Base-by-base conservation (phyloP, 2,329 filamentous ascomycete genomes). In the Fusarium redolens region DNA sequence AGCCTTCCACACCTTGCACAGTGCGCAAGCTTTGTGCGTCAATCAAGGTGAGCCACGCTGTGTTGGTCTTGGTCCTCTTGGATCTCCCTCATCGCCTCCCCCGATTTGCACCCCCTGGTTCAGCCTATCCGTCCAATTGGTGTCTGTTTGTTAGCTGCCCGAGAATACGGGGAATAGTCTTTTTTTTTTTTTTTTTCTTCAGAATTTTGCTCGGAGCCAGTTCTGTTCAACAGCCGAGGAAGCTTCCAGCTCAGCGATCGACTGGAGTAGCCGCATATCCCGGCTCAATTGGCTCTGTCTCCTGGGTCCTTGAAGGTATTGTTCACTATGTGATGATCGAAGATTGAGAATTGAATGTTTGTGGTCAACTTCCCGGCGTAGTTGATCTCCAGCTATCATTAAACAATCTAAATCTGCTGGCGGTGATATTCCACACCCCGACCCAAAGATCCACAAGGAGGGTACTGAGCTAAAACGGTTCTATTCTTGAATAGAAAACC, bases 391-490 rank as follows among this genome's bases (percentile, higher is more conserved):
- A 7, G 28, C 28, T 28, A 28, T 28, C 28, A 28, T 28, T 28
- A 28, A 28, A 28, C 28, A 28, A 28, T 28, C 28, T 52, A 74
- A 66, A 64, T 64, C 67, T 70, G 61, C 69, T 56, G 40, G 58
- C 55, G 47, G 58, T 56, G 47, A 68, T 74, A 69, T 74, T 57
- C 59, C 62, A 63, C 68, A 48, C 61, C 66, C 56, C 61, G 61
- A n/a, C 59, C 72, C 68, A 65, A 43, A 64, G 66, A 58, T 69
- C 69, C 73, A 78, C 73, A 51, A 50, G 64, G 68, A 68, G 75
- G 72, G 69, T 41, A 30, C 72, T 63, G 67, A 77, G 75, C 71
- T 78, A 45, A 77, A 76, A 74, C 48, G 30, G 12, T 51, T 69
- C 50, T 40, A 68, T 15, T 60, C 58, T 66, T 33, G 30, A 25